Conservation (phyloP, 2,329 filamentous ascomycete species). For the Pseudogymnoascus sp. region DNA sequence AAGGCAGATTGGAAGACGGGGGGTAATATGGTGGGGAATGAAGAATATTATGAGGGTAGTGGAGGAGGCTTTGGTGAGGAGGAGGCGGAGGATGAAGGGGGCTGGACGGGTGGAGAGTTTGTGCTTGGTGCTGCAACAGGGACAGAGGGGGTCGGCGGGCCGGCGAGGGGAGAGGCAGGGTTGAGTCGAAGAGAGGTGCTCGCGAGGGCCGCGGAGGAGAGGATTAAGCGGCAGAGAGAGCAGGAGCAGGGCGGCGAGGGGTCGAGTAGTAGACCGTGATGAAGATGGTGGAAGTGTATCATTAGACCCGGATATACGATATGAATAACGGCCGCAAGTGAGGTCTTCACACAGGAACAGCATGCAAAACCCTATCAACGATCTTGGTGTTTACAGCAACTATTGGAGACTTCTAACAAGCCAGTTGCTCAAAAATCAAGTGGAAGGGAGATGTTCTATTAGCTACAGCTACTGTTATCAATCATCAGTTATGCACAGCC, state of each 20-base stretch:
- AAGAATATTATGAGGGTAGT: conserved; percentile 50
- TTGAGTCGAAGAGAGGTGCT: conserved; percentile 67
- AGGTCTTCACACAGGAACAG: not conserved
- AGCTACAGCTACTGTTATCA: not conserved
- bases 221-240: conserved; percentile 26
- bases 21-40: conserved; percentile 53
- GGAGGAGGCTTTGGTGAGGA: conserved; percentile 39
- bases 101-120: conserved; percentile 74
- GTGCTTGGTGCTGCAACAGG: conserved; percentile 53
- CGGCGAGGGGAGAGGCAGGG: conserved; percentile 50
- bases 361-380: not conserved
- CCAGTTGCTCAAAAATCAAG: not conserved
- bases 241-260: conserved; percentile 16
- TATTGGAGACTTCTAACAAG: not conserved
- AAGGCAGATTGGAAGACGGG: conserved; percentile 68
- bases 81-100: conserved; percentile 59
- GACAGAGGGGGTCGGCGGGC: conserved; percentile 32
- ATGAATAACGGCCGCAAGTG: not conserved
- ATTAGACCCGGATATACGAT: not conserved
- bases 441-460: not conserved
- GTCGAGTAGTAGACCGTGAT: not conserved
- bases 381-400: not conserved
- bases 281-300: not conserved
- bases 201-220: conserved; percentile 64
- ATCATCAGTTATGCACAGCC: not conserved